phyloP scores from a whole-genome alignment of 2,329 filamentous ascomycete species.

The Colletotrichum gloeosporioides region DNA sequence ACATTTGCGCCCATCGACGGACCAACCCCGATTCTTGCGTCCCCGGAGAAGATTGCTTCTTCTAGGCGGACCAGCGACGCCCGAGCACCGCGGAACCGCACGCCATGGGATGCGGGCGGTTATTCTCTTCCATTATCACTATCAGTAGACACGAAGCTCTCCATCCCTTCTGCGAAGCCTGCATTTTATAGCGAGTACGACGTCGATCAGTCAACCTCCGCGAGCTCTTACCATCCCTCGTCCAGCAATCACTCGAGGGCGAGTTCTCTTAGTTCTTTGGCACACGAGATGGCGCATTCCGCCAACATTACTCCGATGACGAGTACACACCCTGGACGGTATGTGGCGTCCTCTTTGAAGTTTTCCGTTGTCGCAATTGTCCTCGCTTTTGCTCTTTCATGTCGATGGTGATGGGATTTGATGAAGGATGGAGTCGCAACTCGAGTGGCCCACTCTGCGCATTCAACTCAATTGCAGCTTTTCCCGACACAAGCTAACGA shows the following conservation, averaged over 20 bases:
- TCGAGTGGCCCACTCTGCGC: background rate
- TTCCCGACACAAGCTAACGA: background rate
- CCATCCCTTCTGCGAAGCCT: constrained; percentile 23
- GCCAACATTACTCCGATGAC: constrained; percentile 25
- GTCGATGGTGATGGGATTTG: background rate
- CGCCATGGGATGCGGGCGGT: constrained; percentile 57
- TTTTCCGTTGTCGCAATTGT: background rate
- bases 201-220: constrained; percentile 23
- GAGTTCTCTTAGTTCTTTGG: constrained; percentile 35
- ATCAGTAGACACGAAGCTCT: constrained; percentile 41
- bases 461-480: background rate
- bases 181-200: constrained; percentile 25
- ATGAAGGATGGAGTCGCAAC: background rate
- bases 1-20: constrained; percentile 8
- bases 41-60: constrained; percentile 16
- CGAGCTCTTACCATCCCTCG: constrained; percentile 28
- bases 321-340: constrained; percentile 29
- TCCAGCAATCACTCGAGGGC: constrained; percentile 31
- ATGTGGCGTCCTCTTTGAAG: background rate
- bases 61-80: constrained; percentile 22
- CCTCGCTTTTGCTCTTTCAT: background rate
- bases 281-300: constrained; percentile 24
- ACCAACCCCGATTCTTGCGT: constrained; percentile 1
- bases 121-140: constrained; percentile 50
- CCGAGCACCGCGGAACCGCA: constrained; percentile 36